Percentiles rank a stretch among this genome's conserved stretches.
phyloP scores from a whole-genome alignment of 768 basidiomycete genomes.

The Naematelia encephala region DNA sequence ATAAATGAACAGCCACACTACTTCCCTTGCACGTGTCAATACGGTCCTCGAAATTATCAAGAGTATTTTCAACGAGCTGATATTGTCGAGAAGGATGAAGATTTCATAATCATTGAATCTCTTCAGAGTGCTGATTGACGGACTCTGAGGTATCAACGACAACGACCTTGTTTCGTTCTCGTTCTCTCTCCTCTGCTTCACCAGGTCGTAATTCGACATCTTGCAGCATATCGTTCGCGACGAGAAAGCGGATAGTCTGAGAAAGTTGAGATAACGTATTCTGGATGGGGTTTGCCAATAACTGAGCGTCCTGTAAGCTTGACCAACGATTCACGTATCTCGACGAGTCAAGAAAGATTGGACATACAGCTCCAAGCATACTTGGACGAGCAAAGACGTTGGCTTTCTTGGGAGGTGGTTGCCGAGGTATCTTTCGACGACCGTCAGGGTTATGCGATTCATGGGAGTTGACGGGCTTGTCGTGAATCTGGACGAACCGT shows the following conservation, averaged over 20 bases:
- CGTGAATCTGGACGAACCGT: neutral
- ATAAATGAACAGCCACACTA: too few species aligned
- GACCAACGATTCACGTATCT: neutral
- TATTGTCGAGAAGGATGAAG: too few species aligned
- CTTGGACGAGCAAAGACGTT: constrained; percentile 57
- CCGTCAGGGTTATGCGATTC: neutral
- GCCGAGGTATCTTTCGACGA: constrained; percentile 11
- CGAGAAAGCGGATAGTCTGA: constrained; percentile 84
- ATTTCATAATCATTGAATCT: neutral
- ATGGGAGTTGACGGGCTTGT: constrained; percentile 9
- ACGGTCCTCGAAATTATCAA: too few species aligned
- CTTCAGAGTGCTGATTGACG: neutral
- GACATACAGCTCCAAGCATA: constrained; percentile 72
- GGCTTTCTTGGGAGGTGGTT: constrained; percentile 15
- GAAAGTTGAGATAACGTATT: constrained; percentile 86
- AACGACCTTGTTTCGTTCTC: constrained; percentile 27
- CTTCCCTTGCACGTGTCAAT: too few species aligned
- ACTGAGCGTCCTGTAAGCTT: constrained; percentile 54
- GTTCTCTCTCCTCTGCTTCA: constrained; percentile 57
- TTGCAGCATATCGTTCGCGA: constrained; percentile 79
- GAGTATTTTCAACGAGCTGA: too few species aligned
- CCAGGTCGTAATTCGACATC: constrained; percentile 78
- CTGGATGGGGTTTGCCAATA: constrained; percentile 79
- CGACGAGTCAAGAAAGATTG: neutral
- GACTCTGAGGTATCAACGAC: constrained; percentile 1